Evolutionary conservation across 2,329 filamentous ascomycete genomes (phyloP).

Genomic region (Hysterium pulicare): DNA sequence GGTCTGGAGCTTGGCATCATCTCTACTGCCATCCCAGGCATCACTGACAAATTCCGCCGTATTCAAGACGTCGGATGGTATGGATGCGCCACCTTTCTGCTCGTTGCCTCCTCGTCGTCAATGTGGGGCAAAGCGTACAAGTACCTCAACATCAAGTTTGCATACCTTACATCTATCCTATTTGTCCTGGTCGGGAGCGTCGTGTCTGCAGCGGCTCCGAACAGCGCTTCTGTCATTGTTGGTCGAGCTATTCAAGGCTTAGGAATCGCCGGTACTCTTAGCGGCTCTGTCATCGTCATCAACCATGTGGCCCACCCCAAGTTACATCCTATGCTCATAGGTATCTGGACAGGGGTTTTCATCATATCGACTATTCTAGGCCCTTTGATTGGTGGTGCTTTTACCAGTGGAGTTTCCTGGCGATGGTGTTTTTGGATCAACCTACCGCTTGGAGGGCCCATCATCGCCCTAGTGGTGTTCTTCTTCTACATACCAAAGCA

Average conservation of each 20-base stretch:
- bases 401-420: conserved; percentile 36
- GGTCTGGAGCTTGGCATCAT: conserved; percentile 13
- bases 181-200: conserved; percentile 54
- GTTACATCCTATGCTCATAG: conserved; percentile 35
- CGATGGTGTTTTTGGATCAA: conserved; percentile 33
- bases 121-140: conserved; percentile 43
- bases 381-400: conserved; percentile 37
- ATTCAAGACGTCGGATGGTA: conserved; percentile 24
- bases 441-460: conserved; percentile 38
- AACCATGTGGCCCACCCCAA: conserved; percentile 33
- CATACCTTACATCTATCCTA: conserved; percentile 27
- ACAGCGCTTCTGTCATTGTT: conserved; percentile 29
- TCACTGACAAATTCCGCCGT: conserved; percentile 23
- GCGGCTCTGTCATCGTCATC: conserved; percentile 31
- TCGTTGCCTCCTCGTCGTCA: conserved; percentile 40
- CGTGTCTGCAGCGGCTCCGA: conserved; percentile 44
- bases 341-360: conserved; percentile 22
- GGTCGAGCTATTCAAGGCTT: conserved; percentile 32
- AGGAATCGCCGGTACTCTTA: conserved; percentile 23
- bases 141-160: conserved; percentile 35
- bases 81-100: conserved; percentile 39
- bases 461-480: conserved; percentile 19
- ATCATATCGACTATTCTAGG: conserved; percentile 30
- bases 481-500: conserved; percentile 2
- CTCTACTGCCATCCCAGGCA: conserved; percentile 22